These are phyloP conservation scores for Linnemannia elongata DNA, from an alignment of 192 early-diverging fungal species.

Conservation along the genomic window DNA sequence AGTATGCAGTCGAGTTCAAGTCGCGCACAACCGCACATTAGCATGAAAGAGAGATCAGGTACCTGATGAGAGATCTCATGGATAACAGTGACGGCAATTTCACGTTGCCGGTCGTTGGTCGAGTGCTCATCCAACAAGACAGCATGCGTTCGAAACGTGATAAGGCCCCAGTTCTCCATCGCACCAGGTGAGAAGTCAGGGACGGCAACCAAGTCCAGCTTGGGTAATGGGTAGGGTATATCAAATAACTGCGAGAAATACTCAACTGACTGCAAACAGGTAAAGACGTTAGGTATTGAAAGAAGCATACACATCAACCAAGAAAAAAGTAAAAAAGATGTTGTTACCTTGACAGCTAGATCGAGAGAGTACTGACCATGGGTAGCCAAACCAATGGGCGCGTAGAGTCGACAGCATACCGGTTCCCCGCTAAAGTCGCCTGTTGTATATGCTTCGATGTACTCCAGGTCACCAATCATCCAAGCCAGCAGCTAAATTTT, in stretches of 20 bases:
- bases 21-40: background rate
- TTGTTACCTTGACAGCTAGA: constrained; percentile 45
- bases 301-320: background rate
- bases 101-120: constrained; percentile 40
- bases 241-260: constrained; percentile 57
- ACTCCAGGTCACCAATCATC: constrained; percentile 65
- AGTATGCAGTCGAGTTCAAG: background rate
- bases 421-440: constrained; percentile 56
- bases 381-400: constrained; percentile 55
- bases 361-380: constrained; percentile 54
- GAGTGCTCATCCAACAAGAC: constrained; percentile 50
- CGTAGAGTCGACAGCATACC: constrained; percentile 60
- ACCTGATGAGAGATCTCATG: constrained; percentile 61
- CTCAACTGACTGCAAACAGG: constrained; percentile 33
- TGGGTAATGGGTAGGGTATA: constrained; percentile 63
- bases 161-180: constrained; percentile 72
- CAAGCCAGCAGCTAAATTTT: constrained; percentile 69
- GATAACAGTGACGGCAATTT: constrained; percentile 55
- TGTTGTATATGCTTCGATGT: constrained; percentile 48
- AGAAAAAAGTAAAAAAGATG: background rate
- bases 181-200: constrained; percentile 72
- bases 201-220: constrained; percentile 73
- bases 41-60: background rate
- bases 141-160: constrained; percentile 54
- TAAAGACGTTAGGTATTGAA: background rate